Base-by-base conservation (phyloP, 2,329 filamentous ascomycete genomes). In the Cryphonectria naterciae region DNA sequence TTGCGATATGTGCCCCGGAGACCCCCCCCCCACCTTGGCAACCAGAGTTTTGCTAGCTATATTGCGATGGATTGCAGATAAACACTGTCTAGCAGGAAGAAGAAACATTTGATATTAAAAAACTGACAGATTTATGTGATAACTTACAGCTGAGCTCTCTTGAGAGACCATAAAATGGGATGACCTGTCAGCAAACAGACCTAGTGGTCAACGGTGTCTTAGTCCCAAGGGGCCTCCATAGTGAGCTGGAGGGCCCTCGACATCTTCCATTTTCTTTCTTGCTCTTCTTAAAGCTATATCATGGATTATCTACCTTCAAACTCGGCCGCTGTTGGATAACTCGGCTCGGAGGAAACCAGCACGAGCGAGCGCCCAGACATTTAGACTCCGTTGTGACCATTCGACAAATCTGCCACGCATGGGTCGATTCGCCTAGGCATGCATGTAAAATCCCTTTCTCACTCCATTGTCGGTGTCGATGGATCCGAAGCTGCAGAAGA, bases 291-390 rank as follows among this genome's bases (percentile, higher is more conserved):
- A 28, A 56, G 11, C 52, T 19, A 19, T 28, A 19, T 13, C 5
- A 58, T 10, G 10, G 8, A 39, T 32, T 19, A 32, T 58, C 25
- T 15, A 32, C 5, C 6, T 41, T 8, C 60, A 22, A 39, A 37
- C 5, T 8, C 25, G 35, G 4, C 19, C 22, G 7, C 19, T n/a
- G 25, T 28, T 41, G 5, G 39, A 25, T 19, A 19, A 8, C 61
- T 64, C 61, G 61, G 37, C 35, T 65, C 63, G 25, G 63, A 65
- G 63, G 28, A 65, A 52, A 10, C 22, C 41, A 35, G 25, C 19
- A 28, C 11, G 35, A 32, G 32, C 19, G 39, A 32, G 32, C 19
- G 39, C 28, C n/a, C 63, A 54, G 17, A 15, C 43, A 19, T 5
- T 35, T 43, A 28, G 63, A 54, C 63, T 37, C 43, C 63, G 54